Evolutionary conservation across 139 green algal species (phyloP), one percentile per base, ranked within the genome.

Genomic region (Chlamydomonas applanata): DNA sequence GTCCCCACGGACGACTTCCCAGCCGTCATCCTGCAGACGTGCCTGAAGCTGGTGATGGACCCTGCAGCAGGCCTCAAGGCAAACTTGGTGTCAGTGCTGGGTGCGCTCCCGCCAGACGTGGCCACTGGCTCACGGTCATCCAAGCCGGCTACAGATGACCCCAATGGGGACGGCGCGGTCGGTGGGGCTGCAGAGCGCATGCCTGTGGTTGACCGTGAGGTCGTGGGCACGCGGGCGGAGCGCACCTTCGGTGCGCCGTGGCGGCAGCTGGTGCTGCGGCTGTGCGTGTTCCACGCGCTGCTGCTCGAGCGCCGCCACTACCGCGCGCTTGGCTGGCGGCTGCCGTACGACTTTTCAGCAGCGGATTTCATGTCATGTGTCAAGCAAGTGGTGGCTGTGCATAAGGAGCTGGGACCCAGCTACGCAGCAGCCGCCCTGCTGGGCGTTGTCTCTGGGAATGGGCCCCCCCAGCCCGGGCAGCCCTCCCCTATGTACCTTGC

Each of bases 321-420:
- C 77, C 86, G 88, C 2, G 69, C 84, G 0, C 77, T 95, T 22
- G 92, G 91, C 4, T 97, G 91, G 91, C 91, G 93, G 64, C 86
- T 89, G 16, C 80, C 77, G 3, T 97, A 97, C 73, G 89, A 91
- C 34, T 97, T 97, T 80, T 91, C 74, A 27, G 73, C 89, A 0
- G 69, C 72, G 11, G 92, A 97, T 82, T 68, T 95, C 89, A 66
- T 93, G 85, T 73, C 84, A 75, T 20, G 73, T 87, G 74, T 85
- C 63, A 72, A 88, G 45, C 69, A 81, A 57, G 75, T 81, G 53
- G 13, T 61, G 53, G 20, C 19, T 25, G 53, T 40, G 59, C 54
- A 33, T 14, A 62, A 62, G 13, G 40, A 49, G 40, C 40, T 49
- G 40, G 40, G 40, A 11, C 40, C 40, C 40, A 49, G 40, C 40